phyloP scores from a whole-genome alignment of 2,329 filamentous ascomycete genomes.

The Trichophyton equinum region DNA sequence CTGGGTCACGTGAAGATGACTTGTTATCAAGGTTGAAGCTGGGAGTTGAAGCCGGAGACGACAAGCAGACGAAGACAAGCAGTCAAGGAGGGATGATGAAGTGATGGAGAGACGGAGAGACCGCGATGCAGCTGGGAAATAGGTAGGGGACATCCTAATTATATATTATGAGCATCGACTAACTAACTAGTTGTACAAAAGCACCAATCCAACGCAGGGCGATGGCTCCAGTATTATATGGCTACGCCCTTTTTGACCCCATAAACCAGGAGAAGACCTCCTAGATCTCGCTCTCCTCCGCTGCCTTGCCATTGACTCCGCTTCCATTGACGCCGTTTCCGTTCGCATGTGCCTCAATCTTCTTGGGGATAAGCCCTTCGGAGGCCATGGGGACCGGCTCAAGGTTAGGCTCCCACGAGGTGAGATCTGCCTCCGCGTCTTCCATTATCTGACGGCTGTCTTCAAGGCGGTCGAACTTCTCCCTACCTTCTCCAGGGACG shows the following conservation, averaged over 20 bases:
- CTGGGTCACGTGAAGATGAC: neutral
- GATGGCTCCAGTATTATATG: neutral
- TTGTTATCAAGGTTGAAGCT: neutral
- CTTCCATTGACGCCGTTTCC: conserved; percentile 1
- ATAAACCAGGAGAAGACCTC: neutral
- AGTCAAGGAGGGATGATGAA: neutral
- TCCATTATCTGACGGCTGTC: conserved; percentile 77
- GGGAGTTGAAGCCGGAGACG: neutral
- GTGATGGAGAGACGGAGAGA: neutral
- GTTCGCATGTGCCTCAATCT: neutral
- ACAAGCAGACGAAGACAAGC: neutral
- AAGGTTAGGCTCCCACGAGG: conserved; percentile 51
- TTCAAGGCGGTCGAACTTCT: conserved; percentile 51
- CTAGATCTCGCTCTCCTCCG: neutral
- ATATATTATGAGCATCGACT: neutral
- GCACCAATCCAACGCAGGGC: neutral
- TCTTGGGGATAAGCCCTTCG: neutral
- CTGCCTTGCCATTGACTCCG: neutral
- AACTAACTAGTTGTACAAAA: neutral
- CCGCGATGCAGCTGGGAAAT: neutral
- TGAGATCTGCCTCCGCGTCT: conserved; percentile 80
- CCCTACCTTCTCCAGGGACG: conserved; percentile 67
- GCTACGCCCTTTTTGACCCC: neutral
- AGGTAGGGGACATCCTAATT: neutral
- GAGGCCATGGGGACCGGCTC: conserved; percentile 37